Evolutionary conservation across 176 grass and related monocot genomes (phyloP).

Genomic region (Lolium rigidum): DNA sequence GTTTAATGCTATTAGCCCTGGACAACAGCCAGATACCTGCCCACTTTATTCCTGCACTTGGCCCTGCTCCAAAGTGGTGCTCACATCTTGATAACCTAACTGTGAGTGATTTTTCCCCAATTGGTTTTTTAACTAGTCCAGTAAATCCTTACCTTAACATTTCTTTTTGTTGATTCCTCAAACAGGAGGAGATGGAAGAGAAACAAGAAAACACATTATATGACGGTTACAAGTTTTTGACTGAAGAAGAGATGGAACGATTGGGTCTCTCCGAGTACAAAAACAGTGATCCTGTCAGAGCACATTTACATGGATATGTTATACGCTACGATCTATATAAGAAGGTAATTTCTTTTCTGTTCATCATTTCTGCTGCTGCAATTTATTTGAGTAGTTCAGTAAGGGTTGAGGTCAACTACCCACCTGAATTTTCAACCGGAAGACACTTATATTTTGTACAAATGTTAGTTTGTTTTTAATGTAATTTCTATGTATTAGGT

Average conservation of each 20-base stretch:
- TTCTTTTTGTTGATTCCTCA: constrained; percentile 14
- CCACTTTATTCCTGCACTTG: constrained; percentile 86
- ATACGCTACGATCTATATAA: constrained; percentile 81
- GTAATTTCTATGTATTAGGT: not conserved
- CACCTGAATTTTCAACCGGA: constrained; percentile 26
- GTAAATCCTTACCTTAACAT: constrained; percentile 9
- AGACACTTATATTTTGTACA: not conserved
- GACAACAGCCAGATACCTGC: constrained; percentile 95
- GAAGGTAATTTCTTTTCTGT: constrained; percentile 59
- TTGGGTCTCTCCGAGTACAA: constrained; percentile 76
- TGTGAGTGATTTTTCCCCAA: constrained; percentile 41
- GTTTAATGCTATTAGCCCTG: constrained; percentile 84
- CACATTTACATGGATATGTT: constrained; percentile 77
- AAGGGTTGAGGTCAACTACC: not conserved
- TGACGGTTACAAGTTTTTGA: constrained; percentile 86
- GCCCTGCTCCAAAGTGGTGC: constrained; percentile 98
- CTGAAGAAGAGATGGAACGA: constrained; percentile 85
- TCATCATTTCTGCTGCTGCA: constrained; percentile 14
- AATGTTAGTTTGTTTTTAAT: constrained; percentile 18
- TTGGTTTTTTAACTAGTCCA: constrained; percentile 1
- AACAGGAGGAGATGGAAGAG: constrained; percentile 99
- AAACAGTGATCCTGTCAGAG: constrained; percentile 65
- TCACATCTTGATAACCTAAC: constrained; percentile 96
- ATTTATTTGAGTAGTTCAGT: constrained; percentile 3
- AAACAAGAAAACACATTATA: constrained; percentile 65